Evolutionary conservation across 1,284 basidiomycete genomes (phyloP), one percentile per base, ranked within the genome.

Genomic region (Anthracocystis walkeri): DNA sequence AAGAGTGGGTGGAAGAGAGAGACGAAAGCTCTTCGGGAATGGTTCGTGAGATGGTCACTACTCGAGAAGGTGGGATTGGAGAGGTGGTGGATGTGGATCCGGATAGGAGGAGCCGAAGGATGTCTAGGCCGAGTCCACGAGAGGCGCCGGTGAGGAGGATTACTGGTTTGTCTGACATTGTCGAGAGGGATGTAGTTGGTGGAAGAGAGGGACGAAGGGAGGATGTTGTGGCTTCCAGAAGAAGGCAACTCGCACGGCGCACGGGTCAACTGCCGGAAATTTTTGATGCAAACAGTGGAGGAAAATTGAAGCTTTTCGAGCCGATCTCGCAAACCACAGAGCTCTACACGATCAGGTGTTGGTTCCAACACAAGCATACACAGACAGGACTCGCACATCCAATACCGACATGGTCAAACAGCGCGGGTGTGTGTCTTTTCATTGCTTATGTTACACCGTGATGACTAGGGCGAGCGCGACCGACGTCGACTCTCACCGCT

Each of bases 101-200:
- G 18, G 65, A 82, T 48, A 94, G 88, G 25, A 95, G 88, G 48
- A 89, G 87, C 20, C 83, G 87, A 41, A 91, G 89, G 61, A 91
- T 88, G 20, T 91, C 92, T 50, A 95, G 89, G 2, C 94, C 94
- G 63, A 96, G 90, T 35, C 94, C 94, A 45, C 87, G 84, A 14
- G 84, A 85, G 0, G 79, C 86, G 7, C 86, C 78, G 41, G 75
- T 80, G 4, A 85, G 59, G 0, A 85, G 65, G 0, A 85, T 69
- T 2, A 82, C 79, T 7, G 79, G 76, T 23, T 77, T 73, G 44
- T 63, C 59, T 7, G 58, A 25, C 69, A 65, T 65, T 25, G 12
- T 59, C 14, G 41, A 11, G 35, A 41, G 14, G 35, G 14, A 1
- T 18, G 27, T 20, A 2, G 49, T 38, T 20, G 35, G n/a, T 53